Percentiles rank a stretch among this genome's conserved stretches.
phyloP scores from a whole-genome alignment of 2,329 filamentous ascomycete species.

The Alternaria sp. region DNA sequence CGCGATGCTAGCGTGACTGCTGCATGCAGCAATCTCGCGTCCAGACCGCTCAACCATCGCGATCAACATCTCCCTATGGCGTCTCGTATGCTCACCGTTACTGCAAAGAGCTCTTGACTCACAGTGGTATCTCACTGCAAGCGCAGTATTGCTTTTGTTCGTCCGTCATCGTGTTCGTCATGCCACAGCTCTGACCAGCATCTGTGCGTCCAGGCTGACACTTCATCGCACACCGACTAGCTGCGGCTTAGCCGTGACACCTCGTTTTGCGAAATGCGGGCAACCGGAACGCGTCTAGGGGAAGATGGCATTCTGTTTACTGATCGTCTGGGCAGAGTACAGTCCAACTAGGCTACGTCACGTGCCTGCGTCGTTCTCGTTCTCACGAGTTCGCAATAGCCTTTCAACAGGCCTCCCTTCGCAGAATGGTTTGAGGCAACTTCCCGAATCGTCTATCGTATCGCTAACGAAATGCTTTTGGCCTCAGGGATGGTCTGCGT shows the following conservation, averaged over 20 bases:
- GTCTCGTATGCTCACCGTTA: neutral
- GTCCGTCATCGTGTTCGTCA: neutral
- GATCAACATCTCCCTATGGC: neutral
- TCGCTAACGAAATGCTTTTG: neutral
- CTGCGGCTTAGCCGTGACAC: neutral
- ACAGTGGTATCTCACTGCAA: neutral
- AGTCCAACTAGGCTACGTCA: neutral
- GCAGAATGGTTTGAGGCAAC: neutral
- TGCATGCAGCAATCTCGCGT: neutral
- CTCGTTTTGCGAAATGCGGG: neutral
- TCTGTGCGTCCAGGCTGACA: neutral
- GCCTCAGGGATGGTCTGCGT: accelerated
- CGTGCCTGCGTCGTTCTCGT: neutral
- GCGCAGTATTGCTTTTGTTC: neutral
- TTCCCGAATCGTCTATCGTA: neutral
- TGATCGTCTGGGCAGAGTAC: neutral
- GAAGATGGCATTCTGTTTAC: neutral
- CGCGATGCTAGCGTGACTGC: neutral
- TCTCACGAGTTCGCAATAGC: neutral
- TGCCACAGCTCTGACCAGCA: neutral
- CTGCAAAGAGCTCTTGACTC: neutral
- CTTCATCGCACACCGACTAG: neutral
- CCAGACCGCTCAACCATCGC: constrained; percentile 4
- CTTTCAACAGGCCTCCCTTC: neutral
- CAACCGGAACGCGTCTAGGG: neutral